phyloP scores from a whole-genome alignment of 176 grass and related monocot genomes.

The Metroxylon sagu region DNA sequence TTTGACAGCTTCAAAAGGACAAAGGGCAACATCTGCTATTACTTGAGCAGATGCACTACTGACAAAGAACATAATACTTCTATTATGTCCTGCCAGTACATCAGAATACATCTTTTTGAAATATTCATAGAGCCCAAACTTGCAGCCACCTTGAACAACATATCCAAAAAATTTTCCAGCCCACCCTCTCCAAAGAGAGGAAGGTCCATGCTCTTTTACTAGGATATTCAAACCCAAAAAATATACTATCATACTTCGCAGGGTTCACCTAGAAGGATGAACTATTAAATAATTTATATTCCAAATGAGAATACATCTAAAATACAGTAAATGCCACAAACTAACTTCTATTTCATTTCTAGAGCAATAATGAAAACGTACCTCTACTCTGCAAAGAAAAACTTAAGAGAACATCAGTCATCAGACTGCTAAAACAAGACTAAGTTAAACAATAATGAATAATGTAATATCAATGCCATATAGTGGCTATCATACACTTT shows the following conservation, averaged over 20 bases:
- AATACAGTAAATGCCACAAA: too few species aligned
- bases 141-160: conserved; percentile 79
- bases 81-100: conserved; percentile 42
- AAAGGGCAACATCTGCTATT: conserved; percentile 84
- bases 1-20: conserved; percentile 90
- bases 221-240: conserved; percentile 58
- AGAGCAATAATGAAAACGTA: too few species aligned
- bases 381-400: too few species aligned
- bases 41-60: conserved; percentile 95
- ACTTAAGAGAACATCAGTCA: too few species aligned
- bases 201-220: conserved; percentile 74
- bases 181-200: conserved; percentile 89
- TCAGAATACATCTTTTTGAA: conserved; percentile 96
- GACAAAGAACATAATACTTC: conserved; percentile 58
- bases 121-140: conserved; percentile 90
- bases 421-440: too few species aligned
- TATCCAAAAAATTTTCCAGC: conserved; percentile 80
- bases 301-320: too few species aligned
- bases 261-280: conserved; percentile 62
- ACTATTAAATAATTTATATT: background rate
- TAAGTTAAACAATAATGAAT: too few species aligned
- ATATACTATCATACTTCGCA: conserved; percentile 72
- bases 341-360: too few species aligned
- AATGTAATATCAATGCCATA: too few species aligned
- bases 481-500: too few species aligned